Percentiles rank a stretch among this genome's conserved stretches.
Evolutionary conservation across 306 rosid genomes (phyloP).

Genomic region (Echinosophora koreensis): DNA sequence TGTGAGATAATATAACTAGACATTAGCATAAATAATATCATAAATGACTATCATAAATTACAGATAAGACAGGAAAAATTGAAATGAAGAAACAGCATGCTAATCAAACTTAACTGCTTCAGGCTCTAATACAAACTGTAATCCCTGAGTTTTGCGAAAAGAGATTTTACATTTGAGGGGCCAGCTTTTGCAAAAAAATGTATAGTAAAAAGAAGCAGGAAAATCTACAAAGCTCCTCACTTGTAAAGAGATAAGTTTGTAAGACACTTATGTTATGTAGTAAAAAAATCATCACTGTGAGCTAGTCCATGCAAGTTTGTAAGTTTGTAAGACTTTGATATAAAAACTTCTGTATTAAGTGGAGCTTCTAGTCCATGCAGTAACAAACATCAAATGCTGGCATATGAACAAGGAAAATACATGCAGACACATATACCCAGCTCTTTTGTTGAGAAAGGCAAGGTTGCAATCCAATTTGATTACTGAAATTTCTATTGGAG

Average conservation of each 20-base stretch:
- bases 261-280: constrained; percentile 14
- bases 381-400: constrained; percentile 8
- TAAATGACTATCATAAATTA: neutral
- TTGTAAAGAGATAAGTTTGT: neutral
- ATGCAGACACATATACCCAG: neutral
- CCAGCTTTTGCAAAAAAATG: neutral
- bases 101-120: neutral
- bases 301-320: too few relatives aligned
- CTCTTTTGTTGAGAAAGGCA: neutral
- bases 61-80: too few relatives aligned
- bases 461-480: neutral
- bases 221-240: neutral
- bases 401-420: constrained; percentile 18
- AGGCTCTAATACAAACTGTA: neutral
- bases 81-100: neutral
- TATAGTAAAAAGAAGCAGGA: constrained; percentile 8
- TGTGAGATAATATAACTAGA: neutral
- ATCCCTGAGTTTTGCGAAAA: neutral
- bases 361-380: neutral
- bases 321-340: too few relatives aligned
- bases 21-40: constrained; percentile 10
- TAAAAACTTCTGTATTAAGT: neutral
- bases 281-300: neutral
- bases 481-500: constrained; percentile 1
- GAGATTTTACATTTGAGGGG: neutral